Percentiles rank a stretch among this genome's conserved stretches.
These are phyloP conservation scores for Sutorius australiensis DNA, from an alignment of 768 basidiomycete genomes.

Conservation along the genomic window DNA sequence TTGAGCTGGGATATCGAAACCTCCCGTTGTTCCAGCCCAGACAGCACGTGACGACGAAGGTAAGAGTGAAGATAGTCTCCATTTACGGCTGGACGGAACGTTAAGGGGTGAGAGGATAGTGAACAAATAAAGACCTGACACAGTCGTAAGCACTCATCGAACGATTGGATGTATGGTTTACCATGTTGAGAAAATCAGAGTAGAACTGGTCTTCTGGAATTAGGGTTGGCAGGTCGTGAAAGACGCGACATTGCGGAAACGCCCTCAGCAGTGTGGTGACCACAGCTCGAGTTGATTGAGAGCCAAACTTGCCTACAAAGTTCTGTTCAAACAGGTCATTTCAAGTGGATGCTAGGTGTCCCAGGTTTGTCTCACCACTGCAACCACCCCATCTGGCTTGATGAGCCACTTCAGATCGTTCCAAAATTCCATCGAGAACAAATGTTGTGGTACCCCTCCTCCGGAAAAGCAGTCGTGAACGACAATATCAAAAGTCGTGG, in stretches of 20 bases:
- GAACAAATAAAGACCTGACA: slow-evolving; percentile 82
- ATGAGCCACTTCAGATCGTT: slow-evolving; percentile 59
- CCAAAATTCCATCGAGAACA: slow-evolving; percentile 89
- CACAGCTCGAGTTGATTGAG: slow-evolving; percentile 61
- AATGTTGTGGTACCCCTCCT: slow-evolving; percentile 80
- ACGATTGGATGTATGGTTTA: slow-evolving; percentile 32
- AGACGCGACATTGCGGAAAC: slow-evolving; percentile 80
- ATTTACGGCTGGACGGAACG: slow-evolving; percentile 52
- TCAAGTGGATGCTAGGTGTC: background rate
- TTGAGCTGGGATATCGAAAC: slow-evolving; percentile 43
- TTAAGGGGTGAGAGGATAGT: slow-evolving; percentile 45
- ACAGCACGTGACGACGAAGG: slow-evolving; percentile 59
- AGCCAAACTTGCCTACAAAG: slow-evolving; percentile 69
- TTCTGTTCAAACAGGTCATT: slow-evolving; percentile 48
- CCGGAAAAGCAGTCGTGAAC: slow-evolving; percentile 95
- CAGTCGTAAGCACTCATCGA: slow-evolving; percentile 4
- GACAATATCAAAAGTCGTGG: slow-evolving; percentile 57
- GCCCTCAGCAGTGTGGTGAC: slow-evolving; percentile 62
- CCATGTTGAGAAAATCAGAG: slow-evolving; percentile 69
- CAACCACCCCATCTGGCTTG: slow-evolving; percentile 69
- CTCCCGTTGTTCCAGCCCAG: slow-evolving; percentile 50
- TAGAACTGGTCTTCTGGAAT: slow-evolving; percentile 45
- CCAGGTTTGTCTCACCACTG: slow-evolving; percentile 55
- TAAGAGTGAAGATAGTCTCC: slow-evolving; percentile 68
- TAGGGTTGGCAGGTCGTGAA: slow-evolving; percentile 61